These are phyloP conservation scores for Platanthera guangdongensis DNA, from an alignment of 106 monocot genomes.

Conservation along the genomic window DNA sequence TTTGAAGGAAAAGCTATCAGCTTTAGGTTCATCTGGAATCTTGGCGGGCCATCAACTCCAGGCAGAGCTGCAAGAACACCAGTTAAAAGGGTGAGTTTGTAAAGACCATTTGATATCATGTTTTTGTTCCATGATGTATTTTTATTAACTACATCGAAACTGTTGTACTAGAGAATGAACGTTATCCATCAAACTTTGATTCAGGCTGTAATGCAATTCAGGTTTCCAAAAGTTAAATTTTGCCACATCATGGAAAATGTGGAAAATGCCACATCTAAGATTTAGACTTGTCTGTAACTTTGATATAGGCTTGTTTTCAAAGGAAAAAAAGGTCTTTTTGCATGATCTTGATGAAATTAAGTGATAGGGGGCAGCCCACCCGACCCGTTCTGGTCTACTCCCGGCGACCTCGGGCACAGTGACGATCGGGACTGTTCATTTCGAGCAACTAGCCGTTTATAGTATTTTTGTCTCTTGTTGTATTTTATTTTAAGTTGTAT, in stretches of 20 bases:
- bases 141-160: neutral
- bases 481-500: too few species aligned
- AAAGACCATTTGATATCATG: neutral
- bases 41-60: slow-evolving; percentile 96
- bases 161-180: neutral
- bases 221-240: neutral
- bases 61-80: slow-evolving; percentile 80
- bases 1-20: slow-evolving; percentile 88
- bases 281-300: too few species aligned
- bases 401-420: too few species aligned
- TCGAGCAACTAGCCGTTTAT: too few species aligned
- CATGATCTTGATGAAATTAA: neutral
- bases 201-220: neutral
- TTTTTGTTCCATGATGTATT: neutral
- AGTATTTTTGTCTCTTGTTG: too few species aligned
- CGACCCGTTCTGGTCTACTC: too few species aligned
- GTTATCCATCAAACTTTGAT: neutral
- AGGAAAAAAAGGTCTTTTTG: neutral
- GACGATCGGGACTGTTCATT: too few species aligned
- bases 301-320: neutral
- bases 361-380: too few species aligned
- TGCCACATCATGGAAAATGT: neutral
- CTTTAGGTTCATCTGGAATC: slow-evolving; percentile 93
- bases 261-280: too few species aligned
- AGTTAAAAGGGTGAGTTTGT: slow-evolving; percentile 64